Evolutionary conservation across 805 yeast genomes (phyloP), one percentile per base, ranked within the genome.

Genomic region (Tetrapisispora arboricola): DNA sequence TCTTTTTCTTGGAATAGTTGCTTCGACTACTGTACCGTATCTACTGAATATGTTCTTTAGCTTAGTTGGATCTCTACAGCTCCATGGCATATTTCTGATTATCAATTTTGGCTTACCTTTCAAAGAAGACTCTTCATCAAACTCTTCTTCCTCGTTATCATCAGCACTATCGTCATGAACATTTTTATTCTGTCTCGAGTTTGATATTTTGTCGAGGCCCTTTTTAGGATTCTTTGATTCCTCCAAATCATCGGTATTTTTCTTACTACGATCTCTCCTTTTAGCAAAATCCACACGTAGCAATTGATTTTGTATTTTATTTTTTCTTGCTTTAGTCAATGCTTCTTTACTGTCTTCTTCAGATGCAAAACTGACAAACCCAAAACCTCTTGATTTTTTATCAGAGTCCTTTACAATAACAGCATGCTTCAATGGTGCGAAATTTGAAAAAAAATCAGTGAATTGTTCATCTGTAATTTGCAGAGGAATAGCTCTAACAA

Each of bases 381-480:
- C 98, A 63, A 88, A 92, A 2, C 98, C 97, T 59, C 88, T 74
- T 3, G 96, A 85, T 34, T 80, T 71, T 41, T 83, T 75, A 27
- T 80, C 76, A 10, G 68, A 68, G 56, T 88, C 96, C 30, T 70
- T 81, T 15, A 92, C 97, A 32, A 92, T 74, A 34, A 87, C 88
- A 2, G 96, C 95, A 63, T 92, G 98, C 63, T 81, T 87, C 11
- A 90, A 94, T 6, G 98, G 98, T 4, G 85, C 90, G 65, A 87
- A 81, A 48, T 86, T 86, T 1, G 97, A 82, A 57, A 92, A 92
- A 61, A 72, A 87, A 50, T 83, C 84, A 1, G 90, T 72, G 32
- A 92, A 70, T 51, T 85, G 78, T 44, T 86, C 95, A 18, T 80
- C 75, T 1, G 94, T 82, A 7, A 87, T 94, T 31, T 75, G 79